phyloP scores from a whole-genome alignment of 768 basidiomycete species.

The Hericium rajendrae region DNA sequence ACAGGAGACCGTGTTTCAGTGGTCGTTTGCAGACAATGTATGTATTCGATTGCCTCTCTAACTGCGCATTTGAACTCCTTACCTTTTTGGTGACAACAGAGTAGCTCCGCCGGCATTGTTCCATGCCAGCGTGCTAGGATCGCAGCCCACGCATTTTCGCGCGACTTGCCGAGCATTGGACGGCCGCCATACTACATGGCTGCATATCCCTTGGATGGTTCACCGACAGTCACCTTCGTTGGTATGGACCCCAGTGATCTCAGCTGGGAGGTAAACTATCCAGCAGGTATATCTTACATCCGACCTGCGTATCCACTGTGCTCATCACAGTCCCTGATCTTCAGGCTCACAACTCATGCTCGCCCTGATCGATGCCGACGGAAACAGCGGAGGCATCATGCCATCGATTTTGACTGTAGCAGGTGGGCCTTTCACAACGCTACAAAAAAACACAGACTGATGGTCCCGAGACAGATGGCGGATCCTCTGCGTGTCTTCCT shows the following conservation, averaged over 20 bases:
- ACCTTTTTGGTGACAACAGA: neutral
- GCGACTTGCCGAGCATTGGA: neutral
- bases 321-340: neutral
- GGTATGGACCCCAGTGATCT: slow-evolving; percentile 25
- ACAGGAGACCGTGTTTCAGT: neutral
- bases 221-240: slow-evolving; percentile 25
- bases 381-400: slow-evolving; percentile 32
- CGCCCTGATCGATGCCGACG: slow-evolving; percentile 34
- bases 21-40: neutral
- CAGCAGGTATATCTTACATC: slow-evolving; percentile 26
- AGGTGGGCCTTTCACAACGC: slow-evolving; percentile 18
- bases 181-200: slow-evolving; percentile 33
- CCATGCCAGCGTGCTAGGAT: neutral
- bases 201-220: slow-evolving; percentile 28
- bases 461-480: slow-evolving; percentile 21
- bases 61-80: neutral
- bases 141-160: neutral
- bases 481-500: slow-evolving; percentile 18
- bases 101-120: neutral
- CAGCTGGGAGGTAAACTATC: slow-evolving; percentile 30
- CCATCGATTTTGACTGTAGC: slow-evolving; percentile 26
- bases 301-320: neutral
- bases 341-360: slow-evolving; percentile 36
- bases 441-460: neutral
- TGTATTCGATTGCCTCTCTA: neutral